Evolutionary conservation across 2,329 filamentous ascomycete species (phyloP).

Genomic region (Exophiala dermatitidis): DNA sequence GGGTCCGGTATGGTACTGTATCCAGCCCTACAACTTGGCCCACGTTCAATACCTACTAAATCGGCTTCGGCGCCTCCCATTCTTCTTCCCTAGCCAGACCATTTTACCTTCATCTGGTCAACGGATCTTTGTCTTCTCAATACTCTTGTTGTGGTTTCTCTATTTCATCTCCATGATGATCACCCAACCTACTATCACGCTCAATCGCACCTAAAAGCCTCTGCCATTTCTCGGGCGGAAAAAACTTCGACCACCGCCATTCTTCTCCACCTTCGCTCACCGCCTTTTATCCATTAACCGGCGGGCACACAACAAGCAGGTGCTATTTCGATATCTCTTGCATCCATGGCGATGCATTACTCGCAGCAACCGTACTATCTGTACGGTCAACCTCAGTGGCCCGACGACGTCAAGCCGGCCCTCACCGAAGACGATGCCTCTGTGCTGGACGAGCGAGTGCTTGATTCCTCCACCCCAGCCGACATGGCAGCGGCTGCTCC

Average conservation of each 20-base stretch:
- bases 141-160: slow-evolving; percentile 8
- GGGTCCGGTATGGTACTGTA: slow-evolving; percentile 22
- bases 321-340: slow-evolving; percentile 8
- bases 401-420: slow-evolving; percentile 37
- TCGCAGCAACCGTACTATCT: slow-evolving; percentile 37
- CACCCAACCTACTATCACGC: background rate
- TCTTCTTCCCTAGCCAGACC: slow-evolving; percentile 4
- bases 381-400: slow-evolving; percentile 39
- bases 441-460: slow-evolving; percentile 44
- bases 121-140: slow-evolving; percentile 3
- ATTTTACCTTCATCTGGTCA: slow-evolving; percentile 8
- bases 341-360: slow-evolving; percentile 34
- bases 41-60: slow-evolving; percentile 15
- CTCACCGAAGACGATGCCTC: slow-evolving; percentile 46
- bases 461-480: slow-evolving; percentile 45
- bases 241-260: slow-evolving; percentile 8
- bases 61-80: slow-evolving; percentile 11
- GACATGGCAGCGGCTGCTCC: slow-evolving; percentile 39
- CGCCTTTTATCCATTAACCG: slow-evolving; percentile 15
- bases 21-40: slow-evolving; percentile 1
- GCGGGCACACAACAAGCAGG: slow-evolving; percentile 14
- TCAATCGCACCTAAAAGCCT: background rate
- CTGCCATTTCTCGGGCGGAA: background rate
- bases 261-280: slow-evolving; percentile 19
- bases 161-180: background rate